Conservation (phyloP, 768 basidiomycete genomes). For the Lactarius vividus region DNA sequence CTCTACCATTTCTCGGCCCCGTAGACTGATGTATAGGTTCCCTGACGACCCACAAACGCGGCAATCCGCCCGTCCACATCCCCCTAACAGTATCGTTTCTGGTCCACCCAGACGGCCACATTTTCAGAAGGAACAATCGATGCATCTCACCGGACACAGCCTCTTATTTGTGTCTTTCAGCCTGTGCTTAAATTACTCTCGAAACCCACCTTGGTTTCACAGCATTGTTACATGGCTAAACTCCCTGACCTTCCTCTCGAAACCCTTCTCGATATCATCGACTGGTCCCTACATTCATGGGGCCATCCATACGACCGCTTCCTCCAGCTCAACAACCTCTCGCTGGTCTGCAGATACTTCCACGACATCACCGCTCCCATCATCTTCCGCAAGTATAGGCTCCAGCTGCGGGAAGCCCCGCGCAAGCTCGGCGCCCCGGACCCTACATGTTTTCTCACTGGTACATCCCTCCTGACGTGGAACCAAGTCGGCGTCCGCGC, state of each 20-base stretch:
- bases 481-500: background rate
- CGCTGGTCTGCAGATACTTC: conserved; percentile 1
- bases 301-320: background rate
- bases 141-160: background rate
- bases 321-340: background rate
- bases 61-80: too few relatives aligned
- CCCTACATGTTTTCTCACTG: conserved; percentile 3
- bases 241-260: conserved; percentile 7
- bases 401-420: conserved; percentile 6
- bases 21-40: background rate
- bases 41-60: too few relatives aligned
- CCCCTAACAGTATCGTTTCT: too few relatives aligned
- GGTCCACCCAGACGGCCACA: background rate
- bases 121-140: background rate
- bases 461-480: background rate
- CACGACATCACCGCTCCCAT: background rate
- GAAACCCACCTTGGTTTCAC: background rate
- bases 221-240: background rate
- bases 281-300: background rate
- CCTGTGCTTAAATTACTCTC: background rate
- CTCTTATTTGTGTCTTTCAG: background rate
- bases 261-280: conserved; percentile 8
- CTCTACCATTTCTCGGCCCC: background rate
- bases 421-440: background rate
- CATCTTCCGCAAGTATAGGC: background rate